These are phyloP conservation scores for Kappamyces sp. DNA, from an alignment of 192 early-diverging fungal genomes.

Conservation along the genomic window DNA sequence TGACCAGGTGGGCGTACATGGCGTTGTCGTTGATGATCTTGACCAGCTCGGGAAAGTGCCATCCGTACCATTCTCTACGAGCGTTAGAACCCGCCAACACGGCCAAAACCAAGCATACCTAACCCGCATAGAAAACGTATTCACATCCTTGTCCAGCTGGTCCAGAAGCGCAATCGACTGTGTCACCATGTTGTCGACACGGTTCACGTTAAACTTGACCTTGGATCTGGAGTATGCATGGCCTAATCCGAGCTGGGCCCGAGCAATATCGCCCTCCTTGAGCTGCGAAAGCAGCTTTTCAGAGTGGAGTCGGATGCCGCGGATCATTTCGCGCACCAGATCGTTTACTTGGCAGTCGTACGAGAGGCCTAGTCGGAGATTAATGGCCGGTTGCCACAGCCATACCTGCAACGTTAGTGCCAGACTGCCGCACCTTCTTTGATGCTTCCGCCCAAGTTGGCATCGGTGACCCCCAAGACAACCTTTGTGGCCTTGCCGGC, in stretches of 20 bases:
- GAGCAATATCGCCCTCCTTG: constrained; percentile 87
- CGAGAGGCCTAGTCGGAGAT: constrained; percentile 32
- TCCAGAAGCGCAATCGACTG: constrained; percentile 82
- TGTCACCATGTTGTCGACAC: constrained; percentile 91
- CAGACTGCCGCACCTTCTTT: constrained; percentile 43
- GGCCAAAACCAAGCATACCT: constrained; percentile 19
- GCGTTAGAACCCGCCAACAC: constrained; percentile 1
- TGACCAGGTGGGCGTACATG: constrained; percentile 83
- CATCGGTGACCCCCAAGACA: constrained; percentile 82
- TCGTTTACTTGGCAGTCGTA: constrained; percentile 77
- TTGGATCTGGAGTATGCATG: constrained; percentile 98
- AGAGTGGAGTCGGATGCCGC: constrained; percentile 87
- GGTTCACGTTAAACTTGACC: constrained; percentile 99
- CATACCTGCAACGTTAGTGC: no score
- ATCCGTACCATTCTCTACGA: constrained; percentile 95
- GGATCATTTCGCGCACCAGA: constrained; percentile 80
- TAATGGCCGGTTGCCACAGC: no score
- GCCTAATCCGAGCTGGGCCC: constrained; percentile 94
- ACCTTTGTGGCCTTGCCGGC: constrained; percentile 66
- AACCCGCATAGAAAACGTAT: constrained; percentile 94
- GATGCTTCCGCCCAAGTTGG: constrained; percentile 74
- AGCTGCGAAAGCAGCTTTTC: constrained; percentile 84
- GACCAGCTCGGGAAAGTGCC: constrained; percentile 99
- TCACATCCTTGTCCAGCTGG: constrained; percentile 99
- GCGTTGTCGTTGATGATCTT: constrained; percentile 94